Evolutionary conservation across 2,329 filamentous ascomycete genomes (phyloP), one percentile per base, ranked within the genome.

Genomic region (Ceratocystis smalleyi): DNA sequence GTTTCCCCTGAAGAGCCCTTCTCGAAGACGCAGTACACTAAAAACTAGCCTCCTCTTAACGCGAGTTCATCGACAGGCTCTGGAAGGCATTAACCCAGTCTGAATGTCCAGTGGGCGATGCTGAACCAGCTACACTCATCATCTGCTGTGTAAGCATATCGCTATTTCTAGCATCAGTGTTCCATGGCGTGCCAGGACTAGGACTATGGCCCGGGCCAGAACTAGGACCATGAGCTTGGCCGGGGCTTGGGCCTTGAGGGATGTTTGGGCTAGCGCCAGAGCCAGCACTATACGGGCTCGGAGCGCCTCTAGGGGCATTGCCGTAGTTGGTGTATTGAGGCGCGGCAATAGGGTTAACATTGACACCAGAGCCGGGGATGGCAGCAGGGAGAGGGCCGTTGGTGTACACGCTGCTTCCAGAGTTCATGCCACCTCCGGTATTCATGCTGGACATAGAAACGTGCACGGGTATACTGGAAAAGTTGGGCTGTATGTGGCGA

Each of bases 41-140:
- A 40, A 40, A 40, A 4, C 35, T 15, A 40, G 35, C 35, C 35
- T 40, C 10, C 35, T 57, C 67, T 75, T 71, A 83, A 67, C 80
- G 80, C 68, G 82, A 81, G 70, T 87, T 87, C 68, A 91, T 79
- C 1, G 87, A 91, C 19, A 91, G 75, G 8, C 86, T 82, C 72
- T 90, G 86, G 72, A 89, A 89, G 5, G 79, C 74, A 63, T 77
- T 76, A 30, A 79, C 75, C 85, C 86, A 88, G 61, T 87, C 84
- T 59, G 78, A 76, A 70, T 79, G 78, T 35, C 73, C 72, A 61
- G 73, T 71, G 65, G 32, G 24, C 35, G 43, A 47, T 62, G 64
- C 45, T 59, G 64, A 30, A 1, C 61, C 54, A 2, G 43, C 51
- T 40, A 43, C 24, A 5, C 35, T 43, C 60, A 63, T 62, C 27